Percentiles rank a stretch among this genome's conserved stretches.
These are phyloP conservation scores for Oropetium thomaeum DNA, from an alignment of 176 grass and related monocot genomes.

Conservation along the genomic window DNA sequence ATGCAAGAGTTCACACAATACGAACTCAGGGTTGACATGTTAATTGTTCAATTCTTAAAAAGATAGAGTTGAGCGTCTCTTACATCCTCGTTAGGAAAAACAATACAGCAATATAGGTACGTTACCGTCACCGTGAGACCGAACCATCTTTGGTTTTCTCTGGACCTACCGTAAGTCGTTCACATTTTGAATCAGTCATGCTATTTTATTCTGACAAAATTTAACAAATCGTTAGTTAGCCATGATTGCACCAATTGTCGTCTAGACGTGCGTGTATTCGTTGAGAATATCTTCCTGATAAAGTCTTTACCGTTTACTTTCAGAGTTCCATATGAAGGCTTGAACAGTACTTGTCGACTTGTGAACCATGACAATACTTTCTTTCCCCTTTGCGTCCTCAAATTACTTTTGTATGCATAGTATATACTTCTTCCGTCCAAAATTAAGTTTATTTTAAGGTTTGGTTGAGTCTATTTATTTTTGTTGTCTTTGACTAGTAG, in stretches of 20 bases:
- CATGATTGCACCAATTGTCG: constrained; percentile 6
- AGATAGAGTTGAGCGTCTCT: constrained; percentile 9
- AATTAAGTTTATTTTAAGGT: too few species aligned
- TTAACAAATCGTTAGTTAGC: not conserved
- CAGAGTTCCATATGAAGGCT: constrained; percentile 21
- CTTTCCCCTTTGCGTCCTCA: too few species aligned
- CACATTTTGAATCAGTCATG: constrained; percentile 45
- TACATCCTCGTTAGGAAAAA: constrained; percentile 18
- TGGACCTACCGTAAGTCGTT: constrained; percentile 33
- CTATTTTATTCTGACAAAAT: not conserved
- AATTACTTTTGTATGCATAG: not conserved
- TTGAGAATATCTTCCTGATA: constrained; percentile 14
- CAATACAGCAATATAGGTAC: not conserved
- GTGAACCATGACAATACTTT: too few species aligned
- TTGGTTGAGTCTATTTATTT: too few species aligned
- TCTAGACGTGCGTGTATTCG: not conserved
- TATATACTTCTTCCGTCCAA: too few species aligned
- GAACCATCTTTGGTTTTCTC: constrained; percentile 33
- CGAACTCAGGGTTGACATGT: constrained; percentile 21
- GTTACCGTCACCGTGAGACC: constrained; percentile 16
- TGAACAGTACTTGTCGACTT: too few species aligned
- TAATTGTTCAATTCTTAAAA: constrained; percentile 3
- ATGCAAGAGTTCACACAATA: constrained; percentile 39
- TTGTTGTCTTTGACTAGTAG: too few species aligned
- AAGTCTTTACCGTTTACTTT: constrained; percentile 32